Base-by-base conservation (phyloP, 805 yeast species). In the Yamadazyma olivae region DNA sequence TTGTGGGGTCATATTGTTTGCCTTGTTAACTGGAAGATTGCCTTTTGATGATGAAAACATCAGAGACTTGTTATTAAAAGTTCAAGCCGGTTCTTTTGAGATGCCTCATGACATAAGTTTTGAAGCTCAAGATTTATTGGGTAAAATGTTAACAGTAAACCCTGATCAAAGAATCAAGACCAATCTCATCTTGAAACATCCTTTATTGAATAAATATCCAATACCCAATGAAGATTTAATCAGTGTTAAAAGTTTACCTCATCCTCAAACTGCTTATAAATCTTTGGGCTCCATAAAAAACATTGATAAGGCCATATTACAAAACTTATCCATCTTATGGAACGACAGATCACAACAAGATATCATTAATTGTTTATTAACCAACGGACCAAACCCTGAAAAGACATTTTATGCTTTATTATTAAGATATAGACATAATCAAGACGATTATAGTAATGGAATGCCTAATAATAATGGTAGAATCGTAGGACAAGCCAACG, bases 1-100 rank as follows among this genome's bases (percentile, higher is more conserved):
- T 5, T 84, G 93, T 63, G 95, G 95, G 53, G 85, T 85, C 29
- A 83, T 85, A 30, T 63, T 84, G 32, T 85, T 82, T 62, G 93
- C 93, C 4, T 61, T 85, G 32, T 60, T 85, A 39, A 83, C 91
- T 2, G 95, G 95, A 3, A 80, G 85, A 62, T 64, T 85, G 43
- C 95, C 95, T 6, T 85, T 85, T 53, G 91, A 85, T 55, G 93
- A 85, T 58, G 87, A 83, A 43, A 82, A 81, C 50, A 83, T 85
- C 50, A 74, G 88, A 55, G 77, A 74, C 44, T 57, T 85, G 39
- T 59, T 85, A 35, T 54, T 83, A 39, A 85, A 84, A 57, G 95
- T 85, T 18, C 93, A 84, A 57, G 73, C 79, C 21, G 95, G 95
- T 26, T 70, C 64, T 35, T 85, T 74, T 53, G 83, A 77, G 39